A percentile compares a stretch with the other conserved stretches of the same genome.
phyloP scores from a whole-genome alignment of 352 stramenopile genomes.

The Chrysophaeum taylorii region DNA sequence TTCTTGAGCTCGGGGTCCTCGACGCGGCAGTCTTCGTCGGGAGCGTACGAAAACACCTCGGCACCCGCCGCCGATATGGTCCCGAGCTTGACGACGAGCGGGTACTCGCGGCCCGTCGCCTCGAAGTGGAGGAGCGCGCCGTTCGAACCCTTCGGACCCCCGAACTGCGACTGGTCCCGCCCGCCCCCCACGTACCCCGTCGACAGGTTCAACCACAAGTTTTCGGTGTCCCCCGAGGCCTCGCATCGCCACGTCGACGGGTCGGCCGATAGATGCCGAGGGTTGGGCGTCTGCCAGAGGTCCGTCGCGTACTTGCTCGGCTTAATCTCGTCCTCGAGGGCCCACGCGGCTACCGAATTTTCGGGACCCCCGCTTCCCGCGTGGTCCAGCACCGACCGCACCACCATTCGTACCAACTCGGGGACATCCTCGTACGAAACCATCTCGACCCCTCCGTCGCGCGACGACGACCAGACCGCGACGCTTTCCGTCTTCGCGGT shows the following conservation, averaged over 20 bases:
- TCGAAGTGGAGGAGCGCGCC: constrained; percentile 89
- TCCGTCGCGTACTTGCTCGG: constrained; percentile 58
- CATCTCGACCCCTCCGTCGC: constrained; percentile 24
- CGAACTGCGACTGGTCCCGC: constrained; percentile 74
- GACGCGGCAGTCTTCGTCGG: constrained; percentile 93
- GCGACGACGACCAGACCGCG: constrained; percentile 63
- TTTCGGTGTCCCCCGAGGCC: constrained; percentile 85
- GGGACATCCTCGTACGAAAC: constrained; percentile 40
- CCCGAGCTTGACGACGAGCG: constrained; percentile 92
- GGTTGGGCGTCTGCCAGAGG: constrained; percentile 35
- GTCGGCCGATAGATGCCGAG: constrained; percentile 28
- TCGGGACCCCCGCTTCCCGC: constrained; percentile 11
- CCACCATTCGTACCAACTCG: constrained; percentile 21
- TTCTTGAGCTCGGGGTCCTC: constrained; percentile 81
- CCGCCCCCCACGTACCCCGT: constrained; percentile 61
- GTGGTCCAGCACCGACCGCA: constrained; percentile 1
- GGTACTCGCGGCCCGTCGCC: constrained; percentile 78
- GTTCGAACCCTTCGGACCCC: constrained; percentile 86
- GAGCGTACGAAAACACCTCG: constrained; percentile 95
- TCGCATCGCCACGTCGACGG: constrained; percentile 70
- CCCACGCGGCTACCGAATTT: constrained; percentile 38
- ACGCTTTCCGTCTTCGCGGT: constrained; percentile 60
- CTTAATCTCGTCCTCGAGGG: constrained; percentile 54
- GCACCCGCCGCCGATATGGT: constrained; percentile 80
- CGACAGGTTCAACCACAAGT: constrained; percentile 98